These are phyloP conservation scores for Heliamphora pulchella DNA, from an alignment of 179 eudicot genomes.

Conservation along the genomic window DNA sequence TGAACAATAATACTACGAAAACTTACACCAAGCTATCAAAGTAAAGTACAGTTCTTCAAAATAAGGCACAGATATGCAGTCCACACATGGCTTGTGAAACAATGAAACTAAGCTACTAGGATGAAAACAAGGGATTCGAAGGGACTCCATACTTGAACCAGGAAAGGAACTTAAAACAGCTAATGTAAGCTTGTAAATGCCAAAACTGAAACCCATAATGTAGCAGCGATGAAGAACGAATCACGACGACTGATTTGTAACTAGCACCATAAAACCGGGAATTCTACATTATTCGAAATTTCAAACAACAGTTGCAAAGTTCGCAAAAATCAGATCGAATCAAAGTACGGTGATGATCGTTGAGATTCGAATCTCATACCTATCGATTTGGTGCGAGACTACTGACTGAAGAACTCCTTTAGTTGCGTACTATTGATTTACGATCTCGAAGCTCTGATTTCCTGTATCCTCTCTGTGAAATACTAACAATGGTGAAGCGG, in stretches of 20 bases:
- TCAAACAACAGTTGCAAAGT: background rate
- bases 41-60: too few species aligned
- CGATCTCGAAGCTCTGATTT: background rate
- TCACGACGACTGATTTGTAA: background rate
- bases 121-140: too few species aligned
- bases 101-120: too few species aligned
- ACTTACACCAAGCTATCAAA: too few species aligned
- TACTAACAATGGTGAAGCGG: background rate
- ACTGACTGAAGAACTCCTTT: background rate
- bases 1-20: too few species aligned
- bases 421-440: background rate
- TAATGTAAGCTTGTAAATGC: too few species aligned
- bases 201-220: too few species aligned
- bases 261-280: background rate
- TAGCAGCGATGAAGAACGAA: background rate
- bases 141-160: too few species aligned
- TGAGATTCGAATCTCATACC: constrained; percentile 10
- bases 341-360: background rate
- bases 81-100: too few species aligned
- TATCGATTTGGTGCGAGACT: constrained; percentile 14
- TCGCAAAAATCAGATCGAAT: background rate
- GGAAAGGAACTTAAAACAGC: too few species aligned
- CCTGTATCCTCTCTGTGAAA: background rate
- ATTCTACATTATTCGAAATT: background rate
- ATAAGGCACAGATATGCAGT: too few species aligned